Evolutionary conservation across 2,329 filamentous ascomycete species (phyloP).

Genomic region (Sarocladiaceae sp.): DNA sequence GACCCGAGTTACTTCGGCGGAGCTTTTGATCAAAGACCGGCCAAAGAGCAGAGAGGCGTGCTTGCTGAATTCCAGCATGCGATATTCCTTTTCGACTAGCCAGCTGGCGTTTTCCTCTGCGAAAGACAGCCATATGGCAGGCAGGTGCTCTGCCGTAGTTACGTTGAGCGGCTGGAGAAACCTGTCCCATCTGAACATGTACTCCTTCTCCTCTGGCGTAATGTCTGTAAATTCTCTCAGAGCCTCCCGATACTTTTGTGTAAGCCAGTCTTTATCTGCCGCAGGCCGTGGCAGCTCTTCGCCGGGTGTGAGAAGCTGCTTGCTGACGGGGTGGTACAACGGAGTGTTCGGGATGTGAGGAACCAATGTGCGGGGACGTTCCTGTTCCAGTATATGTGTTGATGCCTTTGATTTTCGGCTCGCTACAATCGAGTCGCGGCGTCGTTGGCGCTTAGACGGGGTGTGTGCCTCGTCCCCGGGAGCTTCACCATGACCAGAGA

Average conservation of each 20-base stretch:
- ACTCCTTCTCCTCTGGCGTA: conserved; percentile 48
- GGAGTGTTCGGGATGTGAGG: conserved; percentile 39
- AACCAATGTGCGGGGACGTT: conserved; percentile 22
- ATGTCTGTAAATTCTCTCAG: conserved; percentile 53
- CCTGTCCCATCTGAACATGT: conserved; percentile 52
- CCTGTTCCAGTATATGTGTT: conserved; percentile 14
- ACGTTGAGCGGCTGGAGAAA: conserved; percentile 46
- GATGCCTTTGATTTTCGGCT: conserved; percentile 11
- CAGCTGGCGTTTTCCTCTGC: conserved; percentile 43
- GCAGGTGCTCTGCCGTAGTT: conserved; percentile 45
- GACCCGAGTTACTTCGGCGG: not conserved
- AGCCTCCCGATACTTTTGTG: conserved; percentile 53
- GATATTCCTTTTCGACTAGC: conserved; percentile 41
- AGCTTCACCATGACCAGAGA: not conserved
- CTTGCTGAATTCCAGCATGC: conserved; percentile 49
- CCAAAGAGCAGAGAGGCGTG: conserved; percentile 24
- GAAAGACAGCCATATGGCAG: conserved; percentile 46
- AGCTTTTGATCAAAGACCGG: conserved; percentile 4
- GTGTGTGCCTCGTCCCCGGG: not conserved
- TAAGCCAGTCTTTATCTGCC: conserved; percentile 47
- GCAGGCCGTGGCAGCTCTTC: conserved; percentile 36
- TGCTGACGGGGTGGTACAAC: conserved; percentile 53
- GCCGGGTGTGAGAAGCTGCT: conserved; percentile 42
- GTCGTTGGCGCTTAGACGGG: conserved; percentile 2
- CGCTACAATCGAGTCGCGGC: conserved; percentile 13